These are phyloP conservation scores for Alectoria sarmentosa DNA, from an alignment of 495 filamentous ascomycete genomes.

Conservation along the genomic window DNA sequence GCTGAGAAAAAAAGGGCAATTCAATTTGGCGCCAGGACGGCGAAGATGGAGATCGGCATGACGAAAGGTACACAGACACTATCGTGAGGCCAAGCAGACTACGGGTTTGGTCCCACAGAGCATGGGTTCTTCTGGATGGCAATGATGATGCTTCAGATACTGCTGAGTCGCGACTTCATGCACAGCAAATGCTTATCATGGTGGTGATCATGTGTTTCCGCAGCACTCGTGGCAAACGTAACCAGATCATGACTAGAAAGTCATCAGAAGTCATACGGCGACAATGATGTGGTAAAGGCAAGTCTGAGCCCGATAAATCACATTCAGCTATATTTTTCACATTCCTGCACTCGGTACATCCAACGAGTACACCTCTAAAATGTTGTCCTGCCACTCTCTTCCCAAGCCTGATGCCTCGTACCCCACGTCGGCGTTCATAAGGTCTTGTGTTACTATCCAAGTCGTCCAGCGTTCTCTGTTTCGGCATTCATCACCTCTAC, in stretches of 20 bases:
- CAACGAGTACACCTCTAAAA: background rate
- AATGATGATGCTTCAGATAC: constrained; percentile 34
- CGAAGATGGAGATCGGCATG: constrained; percentile 72
- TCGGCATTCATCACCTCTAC: background rate
- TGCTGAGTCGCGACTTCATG: constrained; percentile 27
- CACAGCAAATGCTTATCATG: constrained; percentile 3
- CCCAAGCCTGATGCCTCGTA: background rate
- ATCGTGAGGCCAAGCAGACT: constrained; percentile 28
- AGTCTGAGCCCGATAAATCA: constrained; percentile 40
- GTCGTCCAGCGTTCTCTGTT: background rate
- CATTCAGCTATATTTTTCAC: background rate
- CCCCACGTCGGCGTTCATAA: background rate
- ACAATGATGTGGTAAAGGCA: constrained; percentile 42
- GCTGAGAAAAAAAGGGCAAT: constrained; percentile 89
- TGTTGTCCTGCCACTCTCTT: background rate
- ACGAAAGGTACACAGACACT: constrained; percentile 60
- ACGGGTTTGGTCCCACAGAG: background rate
- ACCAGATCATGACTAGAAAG: constrained; percentile 14
- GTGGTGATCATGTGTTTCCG: constrained; percentile 19
- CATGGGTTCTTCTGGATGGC: constrained; percentile 12
- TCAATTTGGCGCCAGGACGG: constrained; percentile 79
- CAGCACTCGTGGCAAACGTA: constrained; percentile 1
- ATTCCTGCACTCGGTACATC: background rate
- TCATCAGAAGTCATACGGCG: constrained; percentile 13
- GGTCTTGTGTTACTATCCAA: background rate